These are phyloP conservation scores for Fraxinus platypoda DNA, from an alignment of 305 asterid genomes.

Conservation along the genomic window DNA sequence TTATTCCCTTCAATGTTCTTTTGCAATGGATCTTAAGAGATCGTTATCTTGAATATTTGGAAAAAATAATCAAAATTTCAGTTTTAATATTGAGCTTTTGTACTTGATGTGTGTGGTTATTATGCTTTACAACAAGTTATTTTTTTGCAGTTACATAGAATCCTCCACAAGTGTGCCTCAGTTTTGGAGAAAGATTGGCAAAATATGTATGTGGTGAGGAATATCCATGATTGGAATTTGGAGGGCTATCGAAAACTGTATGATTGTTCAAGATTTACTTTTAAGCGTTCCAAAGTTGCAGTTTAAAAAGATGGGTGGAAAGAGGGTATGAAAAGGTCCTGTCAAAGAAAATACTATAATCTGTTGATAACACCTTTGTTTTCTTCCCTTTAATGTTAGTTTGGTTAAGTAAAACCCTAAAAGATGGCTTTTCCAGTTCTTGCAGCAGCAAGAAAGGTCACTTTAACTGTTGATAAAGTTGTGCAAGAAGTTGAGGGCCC, in stretches of 20 bases:
- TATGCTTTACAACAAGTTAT: neutral
- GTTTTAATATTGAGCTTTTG: neutral
- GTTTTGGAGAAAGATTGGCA: neutral
- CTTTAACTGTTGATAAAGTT: neutral
- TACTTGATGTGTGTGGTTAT: neutral
- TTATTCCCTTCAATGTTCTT: neutral
- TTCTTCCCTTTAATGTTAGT: neutral
- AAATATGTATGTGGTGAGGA: neutral
- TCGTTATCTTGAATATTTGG: neutral
- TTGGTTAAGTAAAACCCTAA: neutral
- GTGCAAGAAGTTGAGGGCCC: too few species aligned
- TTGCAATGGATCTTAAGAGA: neutral
- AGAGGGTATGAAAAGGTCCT: neutral
- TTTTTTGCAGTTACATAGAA: neutral
- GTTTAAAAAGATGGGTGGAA: neutral
- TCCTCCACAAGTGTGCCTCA: neutral
- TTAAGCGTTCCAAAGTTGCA: neutral
- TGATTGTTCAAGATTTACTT: neutral
- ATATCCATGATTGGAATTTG: too few species aligned
- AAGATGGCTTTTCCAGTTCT: neutral
- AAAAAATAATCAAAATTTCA: neutral
- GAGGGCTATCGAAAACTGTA: neutral
- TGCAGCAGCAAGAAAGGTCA: neutral
- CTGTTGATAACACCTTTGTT: neutral
- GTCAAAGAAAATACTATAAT: neutral